Evolutionary conservation across 2,329 filamentous ascomycete genomes (phyloP), one percentile per base, ranked within the genome.

Genomic region (Trichoderma atrobrunneum): DNA sequence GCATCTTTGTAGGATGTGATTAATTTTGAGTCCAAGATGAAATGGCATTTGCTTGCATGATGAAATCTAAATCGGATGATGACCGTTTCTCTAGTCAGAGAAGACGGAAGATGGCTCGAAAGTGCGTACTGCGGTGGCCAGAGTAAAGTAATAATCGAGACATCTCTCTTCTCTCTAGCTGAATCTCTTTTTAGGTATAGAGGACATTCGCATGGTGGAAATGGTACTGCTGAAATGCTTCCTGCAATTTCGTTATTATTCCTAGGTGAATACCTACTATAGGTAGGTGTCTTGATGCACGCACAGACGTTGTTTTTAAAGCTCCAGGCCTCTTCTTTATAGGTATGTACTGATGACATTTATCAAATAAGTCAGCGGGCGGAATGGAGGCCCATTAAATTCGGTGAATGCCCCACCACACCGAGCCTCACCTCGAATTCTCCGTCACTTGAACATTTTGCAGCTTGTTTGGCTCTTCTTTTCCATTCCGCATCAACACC

Each of bases 351-450:
- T 43, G 16, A 2, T 43, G 3, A 43, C 7, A 3, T 43, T 43
- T 16, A 43, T 18, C 16, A 5, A 32, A 21, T 18, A 68, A 56
- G 39, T 3, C 39, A 5, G 14, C 4, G 43, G 60, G 18, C 16
- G 28, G 24, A 24, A 34, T 43, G 39, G 39, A 43, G 28, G 63
- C 16, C 26, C 21, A 34, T 66, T 56, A 68, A 59, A 16, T 30
- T 68, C 71, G 71, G 71, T 72, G 56, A 72, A 48, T 1, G 32
- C 57, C 48, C 36, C 62, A 39, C 54, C 62, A 65, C 30, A 65
- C 66, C 60, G 66, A 65, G 51, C 48, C 62, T 70, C 65, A 69
- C 71, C 65, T 65, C 6, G 34, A 63, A 70, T 60, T 60, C 62
- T 57, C 28, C 3, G 30, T 16, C 14, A 21, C 11, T 64, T 43